phyloP scores from a whole-genome alignment of 2,329 filamentous ascomycete genomes.

The Neonectria neomacrospora region DNA sequence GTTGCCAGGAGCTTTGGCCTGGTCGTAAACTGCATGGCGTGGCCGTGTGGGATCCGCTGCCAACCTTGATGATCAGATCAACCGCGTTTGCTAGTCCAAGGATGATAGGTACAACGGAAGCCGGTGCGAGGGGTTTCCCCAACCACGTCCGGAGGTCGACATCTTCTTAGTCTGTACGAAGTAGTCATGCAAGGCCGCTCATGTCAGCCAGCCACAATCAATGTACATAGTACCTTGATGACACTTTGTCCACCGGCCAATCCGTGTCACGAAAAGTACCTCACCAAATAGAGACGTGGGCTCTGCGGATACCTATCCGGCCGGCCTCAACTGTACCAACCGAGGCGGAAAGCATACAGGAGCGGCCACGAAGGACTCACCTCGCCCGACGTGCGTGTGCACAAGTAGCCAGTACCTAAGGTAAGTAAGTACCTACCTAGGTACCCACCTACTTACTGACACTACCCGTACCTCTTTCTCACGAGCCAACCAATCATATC shows the following conservation, averaged over 20 bases:
- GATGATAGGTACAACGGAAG: no score
- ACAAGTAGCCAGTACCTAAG: no score
- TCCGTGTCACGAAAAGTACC: slow-evolving; percentile 13
- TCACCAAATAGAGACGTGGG: slow-evolving; percentile 12
- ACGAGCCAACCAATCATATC: slow-evolving; percentile 11
- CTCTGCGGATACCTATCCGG: slow-evolving; percentile 13
- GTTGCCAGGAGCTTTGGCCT: slow-evolving; percentile 6
- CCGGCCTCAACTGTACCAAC: slow-evolving; percentile 12
- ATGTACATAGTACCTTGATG: slow-evolving; percentile 9
- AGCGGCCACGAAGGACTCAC: neutral
- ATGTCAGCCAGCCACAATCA: neutral
- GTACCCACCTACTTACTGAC: neutral
- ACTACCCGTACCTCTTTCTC: slow-evolving; percentile 1
- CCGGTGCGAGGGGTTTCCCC: slow-evolving; percentile 5
- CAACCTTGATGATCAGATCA: slow-evolving; percentile 34
- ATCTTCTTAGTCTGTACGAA: neutral
- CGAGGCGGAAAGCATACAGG: slow-evolving; percentile 1
- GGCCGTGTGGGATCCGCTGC: slow-evolving; percentile 28
- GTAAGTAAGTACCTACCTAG: no score
- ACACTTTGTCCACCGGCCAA: neutral
- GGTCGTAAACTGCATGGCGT: slow-evolving; percentile 15
- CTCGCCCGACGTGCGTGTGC: neutral
- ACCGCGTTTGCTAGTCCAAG: slow-evolving; percentile 12
- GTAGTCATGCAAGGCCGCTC: neutral
- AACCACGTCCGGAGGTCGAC: neutral